Conservation (phyloP, 495 filamentous ascomycete species). For the Talaromyces borbonicus region DNA sequence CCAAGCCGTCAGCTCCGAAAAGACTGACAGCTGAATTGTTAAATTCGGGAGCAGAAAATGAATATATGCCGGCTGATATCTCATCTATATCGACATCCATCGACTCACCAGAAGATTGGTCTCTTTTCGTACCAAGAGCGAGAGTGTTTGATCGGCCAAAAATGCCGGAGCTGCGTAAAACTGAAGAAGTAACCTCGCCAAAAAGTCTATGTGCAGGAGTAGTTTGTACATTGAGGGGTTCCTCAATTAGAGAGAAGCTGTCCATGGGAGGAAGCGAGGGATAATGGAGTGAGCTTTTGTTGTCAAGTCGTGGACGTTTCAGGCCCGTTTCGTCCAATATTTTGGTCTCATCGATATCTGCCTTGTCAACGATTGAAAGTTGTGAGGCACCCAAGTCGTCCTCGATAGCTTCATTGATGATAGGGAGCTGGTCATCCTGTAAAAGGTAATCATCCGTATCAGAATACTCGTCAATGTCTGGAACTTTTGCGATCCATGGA, state of each 20-base stretch:
- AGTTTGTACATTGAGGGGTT: slow-evolving; percentile 17
- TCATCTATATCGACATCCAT: slow-evolving; percentile 25
- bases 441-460: slow-evolving; percentile 38
- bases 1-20: slow-evolving; percentile 56
- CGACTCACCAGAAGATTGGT: slow-evolving; percentile 32
- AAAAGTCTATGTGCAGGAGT: slow-evolving; percentile 50
- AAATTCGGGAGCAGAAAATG: slow-evolving; percentile 31
- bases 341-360: slow-evolving; percentile 15
- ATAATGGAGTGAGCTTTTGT: slow-evolving; percentile 23
- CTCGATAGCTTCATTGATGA: slow-evolving; percentile 38
- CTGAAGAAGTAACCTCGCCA: slow-evolving; percentile 69
- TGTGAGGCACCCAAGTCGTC: slow-evolving; percentile 56
- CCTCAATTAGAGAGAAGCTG: slow-evolving; percentile 21
- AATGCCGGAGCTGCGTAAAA: slow-evolving; percentile 52
- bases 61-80: slow-evolving; percentile 31
- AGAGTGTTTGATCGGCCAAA: slow-evolving; percentile 21
- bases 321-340: slow-evolving; percentile 19
- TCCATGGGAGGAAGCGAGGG: slow-evolving; percentile 36
- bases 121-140: slow-evolving; percentile 25
- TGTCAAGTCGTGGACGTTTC: slow-evolving; percentile 30
- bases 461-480: slow-evolving; percentile 26
- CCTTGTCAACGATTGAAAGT: slow-evolving; percentile 38
- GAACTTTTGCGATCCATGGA: slow-evolving; percentile 52
- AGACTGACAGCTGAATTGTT: slow-evolving; percentile 46
- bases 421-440: slow-evolving; percentile 34